phyloP scores from a whole-genome alignment of 495 filamentous ascomycete genomes.

The Hypoxylon rickii region DNA sequence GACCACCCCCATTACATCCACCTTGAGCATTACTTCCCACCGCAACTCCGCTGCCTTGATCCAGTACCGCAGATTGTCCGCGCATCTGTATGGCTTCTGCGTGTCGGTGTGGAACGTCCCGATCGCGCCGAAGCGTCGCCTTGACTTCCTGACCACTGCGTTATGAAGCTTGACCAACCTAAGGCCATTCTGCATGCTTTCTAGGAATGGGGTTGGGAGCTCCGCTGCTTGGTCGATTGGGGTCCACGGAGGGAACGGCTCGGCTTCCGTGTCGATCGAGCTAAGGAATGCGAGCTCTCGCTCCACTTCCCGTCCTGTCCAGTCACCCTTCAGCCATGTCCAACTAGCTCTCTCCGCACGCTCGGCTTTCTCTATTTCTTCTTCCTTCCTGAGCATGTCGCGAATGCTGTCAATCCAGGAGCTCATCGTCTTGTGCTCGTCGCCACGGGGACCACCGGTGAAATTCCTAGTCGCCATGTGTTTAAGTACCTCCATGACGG shows the following conservation, averaged over 20 bases:
- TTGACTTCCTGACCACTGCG: constrained; percentile 78
- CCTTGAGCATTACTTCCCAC: constrained; percentile 85
- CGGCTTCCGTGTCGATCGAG: constrained; percentile 55
- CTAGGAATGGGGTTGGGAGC: constrained; percentile 77
- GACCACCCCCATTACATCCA: constrained; percentile 87
- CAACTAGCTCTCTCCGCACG: constrained; percentile 70
- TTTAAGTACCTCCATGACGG: constrained; percentile 87
- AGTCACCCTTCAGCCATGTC: constrained; percentile 79
- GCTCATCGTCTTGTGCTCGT: constrained; percentile 73
- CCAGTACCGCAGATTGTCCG: constrained; percentile 95
- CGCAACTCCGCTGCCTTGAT: constrained; percentile 92
- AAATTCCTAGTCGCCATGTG: constrained; percentile 88
- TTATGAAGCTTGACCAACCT: constrained; percentile 88
- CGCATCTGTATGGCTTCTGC: constrained; percentile 88
- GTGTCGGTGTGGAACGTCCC: constrained; percentile 85
- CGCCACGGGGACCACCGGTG: constrained; percentile 73
- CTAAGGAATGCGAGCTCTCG: constrained; percentile 84
- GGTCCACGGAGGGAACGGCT: constrained; percentile 71
- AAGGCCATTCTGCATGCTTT: constrained; percentile 74
- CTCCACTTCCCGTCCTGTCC: constrained; percentile 75
- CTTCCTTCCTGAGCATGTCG: constrained; percentile 73
- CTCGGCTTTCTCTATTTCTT: constrained; percentile 74
- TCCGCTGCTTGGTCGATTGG: constrained; percentile 56
- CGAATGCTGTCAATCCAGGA: constrained; percentile 79
- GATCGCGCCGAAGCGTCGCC: constrained; percentile 88